phyloP scores from a whole-genome alignment of 495 filamentous ascomycete species.

The Collariella sp. region DNA sequence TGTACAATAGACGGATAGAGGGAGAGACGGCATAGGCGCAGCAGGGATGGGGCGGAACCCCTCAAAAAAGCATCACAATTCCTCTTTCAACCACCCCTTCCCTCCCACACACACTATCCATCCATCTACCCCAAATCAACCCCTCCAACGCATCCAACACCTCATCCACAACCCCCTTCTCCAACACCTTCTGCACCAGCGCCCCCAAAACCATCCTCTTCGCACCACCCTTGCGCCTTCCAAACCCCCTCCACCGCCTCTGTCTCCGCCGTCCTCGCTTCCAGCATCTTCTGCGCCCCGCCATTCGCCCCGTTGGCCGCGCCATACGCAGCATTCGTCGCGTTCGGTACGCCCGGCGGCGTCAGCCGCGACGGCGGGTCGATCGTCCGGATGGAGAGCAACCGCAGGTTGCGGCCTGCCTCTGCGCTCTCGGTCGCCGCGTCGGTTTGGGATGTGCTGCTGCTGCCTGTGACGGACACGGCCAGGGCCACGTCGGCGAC shows the following conservation, averaged over 20 bases:
- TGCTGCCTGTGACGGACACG: slow-evolving; percentile 51
- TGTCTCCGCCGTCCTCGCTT: slow-evolving; percentile 41
- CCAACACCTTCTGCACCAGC: slow-evolving; percentile 58
- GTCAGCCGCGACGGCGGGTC: slow-evolving; percentile 51
- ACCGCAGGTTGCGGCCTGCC: slow-evolving; percentile 25
- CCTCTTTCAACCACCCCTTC: neutral
- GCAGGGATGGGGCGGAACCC: neutral
- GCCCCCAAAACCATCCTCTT: slow-evolving; percentile 57
- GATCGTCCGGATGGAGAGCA: slow-evolving; percentile 61
- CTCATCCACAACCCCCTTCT: slow-evolving; percentile 70
- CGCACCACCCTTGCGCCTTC: slow-evolving; percentile 69
- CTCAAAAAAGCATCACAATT: neutral
- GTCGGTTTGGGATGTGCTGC: neutral
- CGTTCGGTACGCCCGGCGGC: slow-evolving; percentile 59
- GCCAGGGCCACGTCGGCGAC: slow-evolving; percentile 85
- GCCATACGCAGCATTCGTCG: slow-evolving; percentile 56
- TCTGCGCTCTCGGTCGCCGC: slow-evolving; percentile 9
- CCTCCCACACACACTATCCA: neutral
- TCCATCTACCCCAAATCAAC: slow-evolving; percentile 40
- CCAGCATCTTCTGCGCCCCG: slow-evolving; percentile 28
- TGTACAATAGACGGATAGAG: neutral
- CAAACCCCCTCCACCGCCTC: slow-evolving; percentile 63
- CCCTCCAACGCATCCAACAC: slow-evolving; percentile 68
- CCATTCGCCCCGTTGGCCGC: slow-evolving; percentile 32
- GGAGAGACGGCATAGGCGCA: neutral